phyloP scores from a whole-genome alignment of 2,329 filamentous ascomycete species.

The Calonectria fujianensis region DNA sequence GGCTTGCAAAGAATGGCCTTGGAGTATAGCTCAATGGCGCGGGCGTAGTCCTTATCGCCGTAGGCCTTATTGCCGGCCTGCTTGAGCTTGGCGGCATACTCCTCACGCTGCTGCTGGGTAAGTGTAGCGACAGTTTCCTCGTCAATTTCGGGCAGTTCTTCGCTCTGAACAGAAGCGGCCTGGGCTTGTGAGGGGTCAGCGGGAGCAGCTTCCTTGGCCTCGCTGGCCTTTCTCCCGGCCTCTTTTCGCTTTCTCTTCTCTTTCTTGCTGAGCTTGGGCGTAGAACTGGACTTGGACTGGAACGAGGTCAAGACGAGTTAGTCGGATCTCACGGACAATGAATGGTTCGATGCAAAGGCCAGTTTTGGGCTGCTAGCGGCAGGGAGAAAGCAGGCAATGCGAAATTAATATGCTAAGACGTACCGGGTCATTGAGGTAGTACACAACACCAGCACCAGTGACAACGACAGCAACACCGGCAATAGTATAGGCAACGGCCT shows the following conservation, averaged over 20 bases:
- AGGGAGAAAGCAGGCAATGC: conserved; percentile 33
- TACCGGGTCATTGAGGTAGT: conserved; percentile 84
- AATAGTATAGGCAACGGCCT: conserved; percentile 95
- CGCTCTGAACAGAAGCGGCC: conserved; percentile 72
- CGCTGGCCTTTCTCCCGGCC: conserved; percentile 76
- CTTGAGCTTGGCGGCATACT: conserved; percentile 94
- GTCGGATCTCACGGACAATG: conserved; percentile 37
- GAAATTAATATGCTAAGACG: conserved; percentile 45
- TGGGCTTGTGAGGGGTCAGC: conserved; percentile 65
- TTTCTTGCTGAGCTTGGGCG: conserved; percentile 90
- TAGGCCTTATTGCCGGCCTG: conserved; percentile 97
- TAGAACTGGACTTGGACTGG: conserved; percentile 67
- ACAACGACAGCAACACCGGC: conserved; percentile 95
- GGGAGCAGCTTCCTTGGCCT: conserved; percentile 62
- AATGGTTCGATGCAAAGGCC: conserved; percentile 48
- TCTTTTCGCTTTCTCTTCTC: conserved; percentile 92
- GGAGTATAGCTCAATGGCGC: conserved; percentile 94
- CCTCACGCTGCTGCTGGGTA: conserved; percentile 82
- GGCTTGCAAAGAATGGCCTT: conserved; percentile 98
- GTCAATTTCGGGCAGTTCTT: conserved; percentile 81
- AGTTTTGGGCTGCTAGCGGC: conserved; percentile 27
- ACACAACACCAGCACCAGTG: conserved; percentile 92
- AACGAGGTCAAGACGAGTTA: conserved; percentile 52
- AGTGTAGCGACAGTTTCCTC: conserved; percentile 73
- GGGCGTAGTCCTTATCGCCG: conserved; percentile 93